Conservation (phyloP, 1,139 yeast species). For the Debaryomyces fabryi region DNA sequence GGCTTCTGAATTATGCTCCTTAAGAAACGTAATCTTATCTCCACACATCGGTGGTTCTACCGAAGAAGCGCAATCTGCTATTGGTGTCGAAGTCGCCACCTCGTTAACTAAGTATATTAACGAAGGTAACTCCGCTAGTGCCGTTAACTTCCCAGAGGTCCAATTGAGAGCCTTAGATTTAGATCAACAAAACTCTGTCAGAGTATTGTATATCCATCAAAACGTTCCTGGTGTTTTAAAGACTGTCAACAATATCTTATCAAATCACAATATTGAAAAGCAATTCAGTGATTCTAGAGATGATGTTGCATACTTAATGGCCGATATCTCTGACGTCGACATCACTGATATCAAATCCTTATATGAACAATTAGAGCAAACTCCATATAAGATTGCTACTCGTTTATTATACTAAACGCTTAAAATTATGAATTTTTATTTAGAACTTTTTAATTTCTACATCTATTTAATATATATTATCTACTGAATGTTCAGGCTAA, state of each 20-base stretch:
- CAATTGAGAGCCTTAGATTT: slow-evolving; percentile 84
- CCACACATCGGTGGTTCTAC: slow-evolving; percentile 99
- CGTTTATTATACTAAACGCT: slow-evolving; percentile 73
- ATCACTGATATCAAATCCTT: slow-evolving; percentile 79
- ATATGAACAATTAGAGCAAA: slow-evolving; percentile 84
- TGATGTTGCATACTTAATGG: slow-evolving; percentile 96
- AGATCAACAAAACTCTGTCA: slow-evolving; percentile 86
- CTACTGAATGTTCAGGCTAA: background rate
- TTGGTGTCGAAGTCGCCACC: slow-evolving; percentile 92
- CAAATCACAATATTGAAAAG: slow-evolving; percentile 94
- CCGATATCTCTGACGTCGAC: slow-evolving; percentile 90
- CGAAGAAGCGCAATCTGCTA: slow-evolving; percentile 98
- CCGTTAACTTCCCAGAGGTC: slow-evolving; percentile 99
- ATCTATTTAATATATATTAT: background rate
- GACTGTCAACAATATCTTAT: slow-evolving; percentile 93
- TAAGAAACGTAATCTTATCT: slow-evolving; percentile 87
- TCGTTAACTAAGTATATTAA: slow-evolving; percentile 88
- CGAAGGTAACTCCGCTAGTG: slow-evolving; percentile 95
- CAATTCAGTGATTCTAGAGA: slow-evolving; percentile 97
- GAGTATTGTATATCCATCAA: slow-evolving; percentile 94
- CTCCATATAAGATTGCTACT: slow-evolving; percentile 89
- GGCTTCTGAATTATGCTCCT: slow-evolving; percentile 78
- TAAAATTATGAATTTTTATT: background rate
- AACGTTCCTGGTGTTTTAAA: slow-evolving; percentile 99
- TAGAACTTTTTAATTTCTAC: background rate